Percentiles rank a stretch among this genome's conserved stretches.
Evolutionary conservation across 2,329 filamentous ascomycete species (phyloP).

Genomic region (Hymenoscyphus infarciens): DNA sequence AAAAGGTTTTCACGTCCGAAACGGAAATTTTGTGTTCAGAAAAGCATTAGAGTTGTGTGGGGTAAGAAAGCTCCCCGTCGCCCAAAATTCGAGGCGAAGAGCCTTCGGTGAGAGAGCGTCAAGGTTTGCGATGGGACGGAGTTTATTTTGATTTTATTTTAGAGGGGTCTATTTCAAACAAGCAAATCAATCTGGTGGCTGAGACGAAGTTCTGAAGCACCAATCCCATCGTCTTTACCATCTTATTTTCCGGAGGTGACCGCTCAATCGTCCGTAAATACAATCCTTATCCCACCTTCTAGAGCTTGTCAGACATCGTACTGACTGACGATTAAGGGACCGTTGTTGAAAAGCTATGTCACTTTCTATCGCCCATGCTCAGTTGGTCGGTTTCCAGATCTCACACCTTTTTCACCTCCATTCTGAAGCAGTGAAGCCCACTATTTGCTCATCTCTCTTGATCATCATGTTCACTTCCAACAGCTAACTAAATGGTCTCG

Average conservation of each 20-base stretch:
- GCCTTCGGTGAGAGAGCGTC: not conserved
- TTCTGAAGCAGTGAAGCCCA: not conserved
- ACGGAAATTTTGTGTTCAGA: not conserved
- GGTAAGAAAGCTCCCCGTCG: not conserved
- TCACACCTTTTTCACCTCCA: not conserved
- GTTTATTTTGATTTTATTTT: not conserved
- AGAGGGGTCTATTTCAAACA: not conserved
- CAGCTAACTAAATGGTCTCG: not conserved
- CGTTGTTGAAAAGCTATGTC: not conserved
- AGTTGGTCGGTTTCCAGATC: not conserved
- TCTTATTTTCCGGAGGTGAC: not conserved
- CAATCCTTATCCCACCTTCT: not conserved
- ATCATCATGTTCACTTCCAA: not conserved
- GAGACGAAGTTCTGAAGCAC: not conserved
- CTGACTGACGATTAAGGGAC: not conserved
- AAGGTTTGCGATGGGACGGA: not conserved
- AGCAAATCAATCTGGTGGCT: not conserved
- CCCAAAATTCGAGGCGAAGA: not conserved
- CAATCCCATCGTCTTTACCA: not conserved
- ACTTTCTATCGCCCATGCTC: not conserved
- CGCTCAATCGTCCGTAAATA: not conserved
- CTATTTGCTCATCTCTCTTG: not conserved
- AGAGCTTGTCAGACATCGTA: not conserved
- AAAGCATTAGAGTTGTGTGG: not conserved
- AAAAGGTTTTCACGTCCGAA: not conserved